Conservation (phyloP, 495 filamentous ascomycete species). For the Chaetomidium leptoderma region DNA sequence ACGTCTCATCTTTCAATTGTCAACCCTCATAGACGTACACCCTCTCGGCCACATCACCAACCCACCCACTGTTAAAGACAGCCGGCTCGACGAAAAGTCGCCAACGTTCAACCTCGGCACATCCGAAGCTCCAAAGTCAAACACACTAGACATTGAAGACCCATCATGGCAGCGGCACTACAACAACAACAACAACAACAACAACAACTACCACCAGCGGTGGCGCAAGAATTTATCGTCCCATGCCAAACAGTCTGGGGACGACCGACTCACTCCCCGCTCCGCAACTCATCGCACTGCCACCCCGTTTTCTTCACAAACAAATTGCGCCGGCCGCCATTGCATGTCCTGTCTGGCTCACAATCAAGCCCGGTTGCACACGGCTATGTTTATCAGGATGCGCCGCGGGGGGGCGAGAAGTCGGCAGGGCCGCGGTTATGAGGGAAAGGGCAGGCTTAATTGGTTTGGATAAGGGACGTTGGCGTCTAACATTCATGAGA, state of each 20-base stretch:
- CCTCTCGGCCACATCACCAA: too few species aligned
- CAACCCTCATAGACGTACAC: background rate
- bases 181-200: background rate
- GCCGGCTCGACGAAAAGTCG: too few species aligned
- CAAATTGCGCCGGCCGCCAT: slow-evolving; percentile 43
- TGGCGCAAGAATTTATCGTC: slow-evolving; percentile 6
- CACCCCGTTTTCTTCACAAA: slow-evolving; percentile 61
- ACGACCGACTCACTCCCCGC: background rate
- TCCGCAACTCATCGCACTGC: slow-evolving; percentile 40
- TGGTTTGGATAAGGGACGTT: background rate
- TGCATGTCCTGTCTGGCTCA: slow-evolving; percentile 22
- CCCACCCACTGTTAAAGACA: too few species aligned
- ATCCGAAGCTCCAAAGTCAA: too few species aligned
- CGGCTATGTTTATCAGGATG: slow-evolving; percentile 52
- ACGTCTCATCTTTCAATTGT: background rate
- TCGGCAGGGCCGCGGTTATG: slow-evolving; percentile 40
- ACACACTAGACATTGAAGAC: too few species aligned
- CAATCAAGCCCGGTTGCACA: slow-evolving; percentile 45
- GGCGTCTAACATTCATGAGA: too few species aligned
- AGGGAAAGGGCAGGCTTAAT: slow-evolving; percentile 9
- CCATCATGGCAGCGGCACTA: slow-evolving; percentile 17
- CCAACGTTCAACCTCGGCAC: background rate
- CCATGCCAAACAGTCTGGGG: slow-evolving; percentile 20
- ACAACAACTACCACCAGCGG: background rate
- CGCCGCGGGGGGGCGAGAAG: slow-evolving; percentile 21